These are phyloP conservation scores for Metschnikowia cubensis DNA, from an alignment of 805 yeast genomes.

Conservation along the genomic window DNA sequence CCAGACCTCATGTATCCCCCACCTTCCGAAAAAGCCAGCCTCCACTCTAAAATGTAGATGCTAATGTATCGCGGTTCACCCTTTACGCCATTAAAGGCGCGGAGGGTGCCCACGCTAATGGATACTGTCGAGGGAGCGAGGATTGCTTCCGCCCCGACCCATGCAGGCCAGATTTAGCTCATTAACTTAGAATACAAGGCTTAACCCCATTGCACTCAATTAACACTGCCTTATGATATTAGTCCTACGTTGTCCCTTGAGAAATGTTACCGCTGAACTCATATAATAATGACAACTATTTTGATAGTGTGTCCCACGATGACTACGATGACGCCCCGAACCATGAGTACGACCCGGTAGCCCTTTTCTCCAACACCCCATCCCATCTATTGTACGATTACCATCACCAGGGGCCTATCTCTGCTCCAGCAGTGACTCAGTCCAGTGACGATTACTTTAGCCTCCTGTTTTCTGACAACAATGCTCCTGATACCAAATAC, in stretches of 20 bases:
- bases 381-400: background rate
- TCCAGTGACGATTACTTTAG: slow-evolving; percentile 14
- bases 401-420: slow-evolving; percentile 11
- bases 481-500: background rate
- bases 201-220: background rate
- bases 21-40: background rate
- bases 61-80: background rate
- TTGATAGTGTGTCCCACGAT: background rate
- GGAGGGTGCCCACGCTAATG: background rate
- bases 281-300: background rate
- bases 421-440: slow-evolving; percentile 15
- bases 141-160: slow-evolving; percentile 2
- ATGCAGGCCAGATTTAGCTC: slow-evolving; percentile 1
- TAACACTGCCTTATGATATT: background rate
- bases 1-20: background rate
- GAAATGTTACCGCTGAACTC: slow-evolving; percentile 1
- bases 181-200: background rate
- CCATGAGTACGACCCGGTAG: slow-evolving; percentile 3
- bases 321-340: background rate
- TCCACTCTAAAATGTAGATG: background rate
- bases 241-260: background rate
- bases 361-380: slow-evolving; percentile 4
- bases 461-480: slow-evolving; percentile 4
- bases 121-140: slow-evolving; percentile 1
- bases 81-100: background rate